These are phyloP conservation scores for Mollisiaceae sp. DNA, from an alignment of 2,329 filamentous ascomycete species.

Conservation along the genomic window DNA sequence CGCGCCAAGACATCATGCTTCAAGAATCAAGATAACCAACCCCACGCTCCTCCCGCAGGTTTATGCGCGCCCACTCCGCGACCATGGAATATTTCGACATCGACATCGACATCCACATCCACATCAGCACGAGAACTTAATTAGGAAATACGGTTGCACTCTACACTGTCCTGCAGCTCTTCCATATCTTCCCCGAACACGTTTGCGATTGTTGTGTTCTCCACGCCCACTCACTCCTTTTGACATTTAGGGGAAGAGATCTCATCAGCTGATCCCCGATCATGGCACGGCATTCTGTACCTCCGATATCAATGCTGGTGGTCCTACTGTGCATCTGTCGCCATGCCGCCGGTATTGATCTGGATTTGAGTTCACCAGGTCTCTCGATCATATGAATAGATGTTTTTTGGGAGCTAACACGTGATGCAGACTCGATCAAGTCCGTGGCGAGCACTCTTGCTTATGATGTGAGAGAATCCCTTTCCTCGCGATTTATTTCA, in stretches of 20 bases:
- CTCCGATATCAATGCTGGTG: conserved; percentile 3
- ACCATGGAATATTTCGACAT: not conserved
- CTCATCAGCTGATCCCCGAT: not conserved
- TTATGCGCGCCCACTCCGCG: not conserved
- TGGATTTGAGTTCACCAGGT: conserved; percentile 16
- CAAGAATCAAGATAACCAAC: not conserved
- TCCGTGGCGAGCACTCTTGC: conserved; percentile 42
- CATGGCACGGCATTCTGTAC: conserved; percentile 1
- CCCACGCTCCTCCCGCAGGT: not conserved
- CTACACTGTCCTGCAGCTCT: not conserved
- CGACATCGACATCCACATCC: too few relatives aligned
- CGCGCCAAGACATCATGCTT: not conserved
- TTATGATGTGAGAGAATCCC: conserved; percentile 40
- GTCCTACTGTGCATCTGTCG: conserved; percentile 2
- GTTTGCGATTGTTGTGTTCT: not conserved
- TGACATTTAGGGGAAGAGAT: not conserved
- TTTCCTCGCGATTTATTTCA: too few relatives aligned
- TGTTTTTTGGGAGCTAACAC: not conserved
- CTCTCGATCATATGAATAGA: not conserved
- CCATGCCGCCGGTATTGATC: conserved; percentile 7
- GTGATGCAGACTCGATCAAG: conserved; percentile 39
- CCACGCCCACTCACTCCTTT: not conserved
- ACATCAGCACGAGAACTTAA: not conserved
- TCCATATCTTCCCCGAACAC: too few relatives aligned
- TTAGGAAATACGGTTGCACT: not conserved